Base-by-base conservation (phyloP, 768 basidiomycete species). In the Royoungia palumana region DNA sequence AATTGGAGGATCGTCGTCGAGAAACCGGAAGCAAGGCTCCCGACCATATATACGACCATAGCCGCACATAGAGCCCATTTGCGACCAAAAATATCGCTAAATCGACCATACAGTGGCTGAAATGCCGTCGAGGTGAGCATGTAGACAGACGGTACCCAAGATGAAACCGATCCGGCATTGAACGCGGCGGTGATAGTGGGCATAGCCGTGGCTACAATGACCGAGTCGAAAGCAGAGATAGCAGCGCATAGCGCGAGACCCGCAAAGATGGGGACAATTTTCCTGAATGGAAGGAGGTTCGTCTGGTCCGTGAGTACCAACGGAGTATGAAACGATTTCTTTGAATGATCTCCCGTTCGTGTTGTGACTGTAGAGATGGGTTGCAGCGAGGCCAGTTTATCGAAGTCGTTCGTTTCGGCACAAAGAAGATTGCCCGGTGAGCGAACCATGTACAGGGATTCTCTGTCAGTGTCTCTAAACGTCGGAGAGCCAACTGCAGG, bases 111-210 rank as follows among this genome's bases (percentile, higher is more conserved):
- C 1, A 80, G 56, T 2, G 78, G 77, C 35, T 65, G 63, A 30
- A 53, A 62, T 48, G 56, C 54, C 45, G 63, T 63, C 0, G 80
- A 81, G 0, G 84, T 86, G 41, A 87, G 69, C 28, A 89, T 74
- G 57, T 87, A 88, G 0, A 79, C 78, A 0, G 84, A 84, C 0
- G 84, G 86, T 3, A 89, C 84, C 86, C 85, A 89, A 6, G 81
- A 82, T 5, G 50, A 46, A 20, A 64, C 35, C 35, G 61, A 56
- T 9, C 61, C 61, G 0, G 85, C 81, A 44, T 82, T 72, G 66
- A 89, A 89, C 4, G 77, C 75, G 19, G 75, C 57, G 5, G 85
- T 81, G 40, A 90, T 80, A 0, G 81, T 85, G 0, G 87, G 84
- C n/a, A 89, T 69, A 2, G 85, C 82, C 0, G 87, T 88, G 0